phyloP scores from a whole-genome alignment of 805 yeast species.

The Candida rishiriensis region DNA sequence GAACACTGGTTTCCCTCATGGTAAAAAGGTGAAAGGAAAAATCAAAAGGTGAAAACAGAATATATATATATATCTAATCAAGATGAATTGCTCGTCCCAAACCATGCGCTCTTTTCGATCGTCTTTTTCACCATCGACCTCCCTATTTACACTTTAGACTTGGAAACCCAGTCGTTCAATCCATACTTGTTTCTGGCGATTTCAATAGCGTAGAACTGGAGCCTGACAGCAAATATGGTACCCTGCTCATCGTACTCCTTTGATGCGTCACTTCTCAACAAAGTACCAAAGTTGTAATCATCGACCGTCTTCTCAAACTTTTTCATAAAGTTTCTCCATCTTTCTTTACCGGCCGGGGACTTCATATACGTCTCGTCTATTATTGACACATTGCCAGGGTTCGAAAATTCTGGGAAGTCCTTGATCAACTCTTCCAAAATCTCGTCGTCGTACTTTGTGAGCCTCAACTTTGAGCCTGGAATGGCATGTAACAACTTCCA shows the following conservation, averaged over 20 bases:
- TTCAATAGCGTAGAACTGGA: constrained; percentile 94
- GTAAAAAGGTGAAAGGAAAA: too few species aligned
- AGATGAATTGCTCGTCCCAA: too few species aligned
- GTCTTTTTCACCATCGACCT: too few species aligned
- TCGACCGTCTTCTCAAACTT: constrained; percentile 75
- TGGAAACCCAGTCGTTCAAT: constrained; percentile 82
- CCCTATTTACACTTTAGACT: constrained; percentile 19
- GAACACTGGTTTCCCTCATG: too few species aligned
- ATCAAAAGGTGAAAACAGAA: too few species aligned
- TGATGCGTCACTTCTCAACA: constrained; percentile 67
- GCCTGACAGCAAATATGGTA: constrained; percentile 86
- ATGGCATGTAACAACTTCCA: constrained; percentile 74
- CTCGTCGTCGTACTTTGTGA: constrained; percentile 69
- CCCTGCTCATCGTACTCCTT: constrained; percentile 78
- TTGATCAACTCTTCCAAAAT: constrained; percentile 55
- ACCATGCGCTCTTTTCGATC: too few species aligned
- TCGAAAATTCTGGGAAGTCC: constrained; percentile 85
- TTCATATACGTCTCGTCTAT: constrained; percentile 81
- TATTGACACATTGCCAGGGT: constrained; percentile 48
- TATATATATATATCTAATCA: too few species aligned
- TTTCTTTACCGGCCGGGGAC: constrained; percentile 69
- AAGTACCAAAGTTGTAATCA: constrained; percentile 94
- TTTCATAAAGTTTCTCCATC: constrained; percentile 87
- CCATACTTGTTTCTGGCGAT: constrained; percentile 89
- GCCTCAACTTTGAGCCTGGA: constrained; percentile 73